Base-by-base conservation (phyloP, 371 early-diverging fungal species). In the Basidiobolus heterosporus region DNA sequence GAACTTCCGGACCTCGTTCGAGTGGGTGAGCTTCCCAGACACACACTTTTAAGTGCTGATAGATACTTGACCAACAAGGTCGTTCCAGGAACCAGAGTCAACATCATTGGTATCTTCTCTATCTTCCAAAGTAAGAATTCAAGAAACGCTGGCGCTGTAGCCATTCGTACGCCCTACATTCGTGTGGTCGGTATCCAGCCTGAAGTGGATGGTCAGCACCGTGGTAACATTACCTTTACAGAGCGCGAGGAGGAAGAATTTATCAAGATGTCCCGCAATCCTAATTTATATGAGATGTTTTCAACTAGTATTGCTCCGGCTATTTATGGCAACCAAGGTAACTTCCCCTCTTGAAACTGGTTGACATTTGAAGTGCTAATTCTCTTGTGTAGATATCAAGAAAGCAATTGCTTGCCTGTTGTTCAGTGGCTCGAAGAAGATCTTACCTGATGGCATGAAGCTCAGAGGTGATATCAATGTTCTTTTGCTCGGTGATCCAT, bases 401-500 rank as follows among this genome's bases (percentile, higher is more conserved):
- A 90, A 87, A 61, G 91, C 98, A 4, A 82, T 99, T 51, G 75
- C 92, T 11, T 98, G 98, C 57, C 73, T 98, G 49, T 64, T 99
- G 44, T 90, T 99, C 66, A 95, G 98, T 50, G 99, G 99, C 14
- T 94, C 97, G 14, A 86, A 86, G 58, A 92, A 94, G 60, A 61
- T 83, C 1, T 69, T 98, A 15, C 93, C 95, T 0, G 98, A 98
- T 61, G 91, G 95, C 36, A 90, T 98, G 82, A 74, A 82, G 36
- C 66, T 99, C 36, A 73, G 99, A 64, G 99, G 99, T 50, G 99
- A 98, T 60, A 95, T 99, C 54, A 98, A 98, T 66, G 96, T 99
- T 17, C 70, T 99, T 24, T 69, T 99, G 53, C 66, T 99, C n/a
- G 99, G 96, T 59, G 99, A 99, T 71, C 99, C 99, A 2, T 99